phyloP scores from a whole-genome alignment of 805 yeast species.

The Spathaspora passalidarum region DNA sequence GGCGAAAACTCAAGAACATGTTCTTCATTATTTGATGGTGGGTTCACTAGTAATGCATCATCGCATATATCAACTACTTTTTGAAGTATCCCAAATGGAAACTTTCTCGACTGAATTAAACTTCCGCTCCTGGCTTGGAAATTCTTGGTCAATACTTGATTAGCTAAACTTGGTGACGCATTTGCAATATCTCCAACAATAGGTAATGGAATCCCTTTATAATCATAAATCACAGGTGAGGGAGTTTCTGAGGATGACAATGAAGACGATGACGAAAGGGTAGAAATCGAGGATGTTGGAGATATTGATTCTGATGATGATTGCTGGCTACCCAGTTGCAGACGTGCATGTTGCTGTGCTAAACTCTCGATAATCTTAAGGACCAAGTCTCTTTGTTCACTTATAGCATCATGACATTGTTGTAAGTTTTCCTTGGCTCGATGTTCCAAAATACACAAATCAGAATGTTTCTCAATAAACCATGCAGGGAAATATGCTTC shows the following conservation, averaged over 20 bases:
- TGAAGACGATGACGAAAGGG: constrained; percentile 8
- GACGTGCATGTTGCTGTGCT: constrained; percentile 13
- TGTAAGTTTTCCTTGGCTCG: constrained; percentile 75
- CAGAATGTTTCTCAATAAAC: constrained; percentile 94
- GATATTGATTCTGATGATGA: constrained; percentile 3
- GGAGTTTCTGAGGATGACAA: constrained; percentile 11
- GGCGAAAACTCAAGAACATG: constrained; percentile 49
- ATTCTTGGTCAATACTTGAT: constrained; percentile 13
- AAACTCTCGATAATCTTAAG: constrained; percentile 41
- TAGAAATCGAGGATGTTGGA: constrained; percentile 3
- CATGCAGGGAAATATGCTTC: constrained; percentile 90
- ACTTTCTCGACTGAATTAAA: constrained; percentile 44
- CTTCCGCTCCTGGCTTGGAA: constrained; percentile 12
- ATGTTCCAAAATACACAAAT: constrained; percentile 83
- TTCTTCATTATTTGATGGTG: constrained; percentile 37
- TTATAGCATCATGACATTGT: constrained; percentile 66
- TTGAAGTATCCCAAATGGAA: constrained; percentile 62
- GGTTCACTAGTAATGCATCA: constrained; percentile 68
- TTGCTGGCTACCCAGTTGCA: no score
- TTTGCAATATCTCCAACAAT: constrained; percentile 5
- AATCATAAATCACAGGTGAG: constrained; percentile 34
- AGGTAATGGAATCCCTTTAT: constrained; percentile 58
- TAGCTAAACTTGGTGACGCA: constrained; percentile 18
- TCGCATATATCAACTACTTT: constrained; percentile 65
- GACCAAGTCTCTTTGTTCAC: constrained; percentile 64